Conservation (phyloP, 257 asterid species). For the Ilex asprella region DNA sequence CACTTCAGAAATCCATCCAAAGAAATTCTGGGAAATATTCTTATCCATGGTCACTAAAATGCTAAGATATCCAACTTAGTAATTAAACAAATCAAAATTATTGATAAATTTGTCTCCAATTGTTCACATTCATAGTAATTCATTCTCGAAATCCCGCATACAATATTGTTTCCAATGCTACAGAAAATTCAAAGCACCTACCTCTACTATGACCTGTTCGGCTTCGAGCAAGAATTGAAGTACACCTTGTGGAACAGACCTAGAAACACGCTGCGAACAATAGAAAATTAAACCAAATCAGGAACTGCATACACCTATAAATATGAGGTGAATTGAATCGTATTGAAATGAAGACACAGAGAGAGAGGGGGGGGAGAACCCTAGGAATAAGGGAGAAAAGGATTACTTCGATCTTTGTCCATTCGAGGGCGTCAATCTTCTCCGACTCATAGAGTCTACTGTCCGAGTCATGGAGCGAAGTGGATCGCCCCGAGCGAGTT, state of each 20-base stretch:
- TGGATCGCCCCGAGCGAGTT: constrained; percentile 52
- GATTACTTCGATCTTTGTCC: constrained; percentile 83
- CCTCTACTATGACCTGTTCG: constrained; percentile 76
- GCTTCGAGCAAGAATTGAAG: constrained; percentile 58
- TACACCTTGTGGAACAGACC: constrained; percentile 58
- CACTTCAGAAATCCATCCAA: too few species aligned
- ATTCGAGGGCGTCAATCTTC: constrained; percentile 76
- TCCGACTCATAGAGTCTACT: constrained; percentile 56
- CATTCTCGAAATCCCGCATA: too few species aligned
- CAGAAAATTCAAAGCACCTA: constrained; percentile 7
- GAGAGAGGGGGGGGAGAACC: constrained; percentile 5
- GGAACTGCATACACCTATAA: too few species aligned
- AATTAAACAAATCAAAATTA: too few species aligned
- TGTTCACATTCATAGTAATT: too few species aligned
- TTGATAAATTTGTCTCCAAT: too few species aligned
- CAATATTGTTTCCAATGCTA: background rate
- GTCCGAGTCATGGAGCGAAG: constrained; percentile 53
- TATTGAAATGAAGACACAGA: too few species aligned
- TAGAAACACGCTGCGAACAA: constrained; percentile 50
- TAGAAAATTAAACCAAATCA: background rate
- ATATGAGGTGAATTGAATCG: background rate
- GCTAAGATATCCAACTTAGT: too few species aligned
- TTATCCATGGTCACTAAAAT: too few species aligned
- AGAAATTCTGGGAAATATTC: too few species aligned
- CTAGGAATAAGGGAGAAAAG: constrained; percentile 12